Percentiles rank a stretch among this genome's conserved stretches.
phyloP scores from a whole-genome alignment of 2,329 filamentous ascomycete genomes.

The Hypoxylon sp. region DNA sequence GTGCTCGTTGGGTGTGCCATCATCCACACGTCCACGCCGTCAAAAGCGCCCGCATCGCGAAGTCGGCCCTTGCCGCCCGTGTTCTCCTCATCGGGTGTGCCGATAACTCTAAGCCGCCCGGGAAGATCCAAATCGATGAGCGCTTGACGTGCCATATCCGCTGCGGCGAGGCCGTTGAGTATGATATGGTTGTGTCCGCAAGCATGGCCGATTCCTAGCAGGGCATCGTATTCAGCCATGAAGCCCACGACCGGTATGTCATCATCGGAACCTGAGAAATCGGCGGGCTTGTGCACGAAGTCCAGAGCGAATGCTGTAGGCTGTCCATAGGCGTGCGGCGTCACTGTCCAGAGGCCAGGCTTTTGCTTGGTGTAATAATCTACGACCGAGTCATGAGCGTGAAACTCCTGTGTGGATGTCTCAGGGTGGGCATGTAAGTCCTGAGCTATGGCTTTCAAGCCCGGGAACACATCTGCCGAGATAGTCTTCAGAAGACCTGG shows the following conservation, averaged over 20 bases:
- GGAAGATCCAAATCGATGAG: slow-evolving; percentile 30
- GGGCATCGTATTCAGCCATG: slow-evolving; percentile 36
- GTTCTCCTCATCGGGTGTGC: slow-evolving; percentile 32
- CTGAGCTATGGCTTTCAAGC: slow-evolving; percentile 22
- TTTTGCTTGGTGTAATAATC: slow-evolving; percentile 31
- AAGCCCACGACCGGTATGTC: slow-evolving; percentile 29
- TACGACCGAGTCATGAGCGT: slow-evolving; percentile 31
- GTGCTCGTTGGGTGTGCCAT: slow-evolving; percentile 32
- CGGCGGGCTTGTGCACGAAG: slow-evolving; percentile 25
- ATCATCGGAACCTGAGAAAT: slow-evolving; percentile 24
- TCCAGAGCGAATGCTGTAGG: slow-evolving; percentile 31
- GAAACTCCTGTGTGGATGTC: slow-evolving; percentile 30
- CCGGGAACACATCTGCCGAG: slow-evolving; percentile 33
- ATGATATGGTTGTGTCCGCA: slow-evolving; percentile 37
- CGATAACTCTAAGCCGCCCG: slow-evolving; percentile 19
- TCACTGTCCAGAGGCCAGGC: slow-evolving; percentile 28
- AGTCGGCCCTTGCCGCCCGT: slow-evolving; percentile 28
- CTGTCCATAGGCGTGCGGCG: slow-evolving; percentile 29
- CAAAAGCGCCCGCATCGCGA: slow-evolving; percentile 28
- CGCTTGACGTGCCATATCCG: slow-evolving; percentile 24
- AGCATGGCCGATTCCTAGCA: slow-evolving; percentile 32
- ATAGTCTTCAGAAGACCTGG: slow-evolving; percentile 27
- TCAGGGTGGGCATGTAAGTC: slow-evolving; percentile 29
- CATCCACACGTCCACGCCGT: slow-evolving; percentile 32
- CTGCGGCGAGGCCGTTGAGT: slow-evolving; percentile 31